Conservation (phyloP, 169 alveolate species). For the Miamiensis avidus region DNA sequence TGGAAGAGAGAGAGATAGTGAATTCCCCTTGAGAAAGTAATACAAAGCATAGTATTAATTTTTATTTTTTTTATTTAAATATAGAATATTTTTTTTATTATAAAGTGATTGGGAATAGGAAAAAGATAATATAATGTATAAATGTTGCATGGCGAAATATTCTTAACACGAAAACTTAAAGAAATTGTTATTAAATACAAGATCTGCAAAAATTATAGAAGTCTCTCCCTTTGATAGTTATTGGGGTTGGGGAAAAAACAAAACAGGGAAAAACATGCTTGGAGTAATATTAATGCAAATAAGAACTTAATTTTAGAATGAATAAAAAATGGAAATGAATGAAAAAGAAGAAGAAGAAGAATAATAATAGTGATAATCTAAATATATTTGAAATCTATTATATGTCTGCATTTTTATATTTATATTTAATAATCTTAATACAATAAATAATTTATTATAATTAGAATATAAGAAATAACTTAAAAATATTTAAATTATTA, state of each 20-base stretch:
- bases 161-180: neutral
- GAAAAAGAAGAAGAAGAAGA: no score
- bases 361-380: no score
- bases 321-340: neutral
- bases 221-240: conserved; percentile 43
- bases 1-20: neutral
- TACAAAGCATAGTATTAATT: no score
- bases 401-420: no score
- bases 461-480: no score
- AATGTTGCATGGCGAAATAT: conserved; percentile 1
- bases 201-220: conserved; percentile 3
- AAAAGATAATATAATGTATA: neutral
- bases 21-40: neutral
- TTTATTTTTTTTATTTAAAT: no score
- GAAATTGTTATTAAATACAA: neutral
- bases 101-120: conserved; percentile 3
- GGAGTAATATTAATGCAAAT: conserved; percentile 44
- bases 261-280: conserved; percentile 50
- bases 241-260: conserved; percentile 62
- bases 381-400: no score
- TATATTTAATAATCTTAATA: no score
- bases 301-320: conserved; percentile 25
- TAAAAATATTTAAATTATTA: no score
- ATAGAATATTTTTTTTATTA: no score
- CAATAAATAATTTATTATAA: no score